A percentile compares a stretch with the other conserved stretches of the same genome.
phyloP scores from a whole-genome alignment of 1,139 yeast genomes.

The Yamadazyma taylorii region DNA sequence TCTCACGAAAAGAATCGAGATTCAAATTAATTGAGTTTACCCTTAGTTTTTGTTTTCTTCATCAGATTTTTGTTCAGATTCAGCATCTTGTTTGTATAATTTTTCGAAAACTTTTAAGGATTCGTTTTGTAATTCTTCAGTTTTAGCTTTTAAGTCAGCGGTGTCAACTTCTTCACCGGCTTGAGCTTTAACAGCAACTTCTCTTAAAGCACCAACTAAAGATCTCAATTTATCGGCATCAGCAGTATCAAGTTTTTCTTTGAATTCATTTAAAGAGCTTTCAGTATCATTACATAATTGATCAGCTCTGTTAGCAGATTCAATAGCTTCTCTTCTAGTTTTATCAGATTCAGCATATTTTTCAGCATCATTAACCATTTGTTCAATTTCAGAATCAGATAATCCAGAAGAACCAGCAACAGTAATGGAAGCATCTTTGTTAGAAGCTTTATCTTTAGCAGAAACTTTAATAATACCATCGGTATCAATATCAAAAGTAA shows the following conservation, averaged over 20 bases:
- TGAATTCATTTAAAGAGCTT: constrained; percentile 89
- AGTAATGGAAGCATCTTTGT: constrained; percentile 97
- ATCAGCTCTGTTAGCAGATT: constrained; percentile 95
- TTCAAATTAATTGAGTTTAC: no score
- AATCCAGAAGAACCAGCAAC: constrained; percentile 99
- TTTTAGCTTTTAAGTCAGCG: constrained; percentile 84
- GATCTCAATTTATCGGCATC: constrained; percentile 85
- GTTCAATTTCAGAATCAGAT: constrained; percentile 93
- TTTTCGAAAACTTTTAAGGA: constrained; percentile 94
- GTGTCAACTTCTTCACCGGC: constrained; percentile 86
- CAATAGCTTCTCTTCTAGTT: constrained; percentile 92
- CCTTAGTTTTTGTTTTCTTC: constrained; percentile 22
- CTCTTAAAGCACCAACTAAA: constrained; percentile 78
- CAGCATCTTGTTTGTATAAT: constrained; percentile 74
- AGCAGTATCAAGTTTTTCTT: constrained; percentile 85
- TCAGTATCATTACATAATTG: constrained; percentile 96
- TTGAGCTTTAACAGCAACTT: constrained; percentile 90
- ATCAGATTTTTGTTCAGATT: constrained; percentile 25
- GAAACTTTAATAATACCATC: constrained; percentile 99
- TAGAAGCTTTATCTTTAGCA: constrained; percentile 97
- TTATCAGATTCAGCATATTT: constrained; percentile 96
- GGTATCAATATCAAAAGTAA: constrained; percentile 95
- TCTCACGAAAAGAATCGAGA: no score
- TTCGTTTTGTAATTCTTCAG: constrained; percentile 90
- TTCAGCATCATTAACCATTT: constrained; percentile 98